Base-by-base conservation (phyloP, 2,329 filamentous ascomycete species). In the Penicillium nordicum region DNA sequence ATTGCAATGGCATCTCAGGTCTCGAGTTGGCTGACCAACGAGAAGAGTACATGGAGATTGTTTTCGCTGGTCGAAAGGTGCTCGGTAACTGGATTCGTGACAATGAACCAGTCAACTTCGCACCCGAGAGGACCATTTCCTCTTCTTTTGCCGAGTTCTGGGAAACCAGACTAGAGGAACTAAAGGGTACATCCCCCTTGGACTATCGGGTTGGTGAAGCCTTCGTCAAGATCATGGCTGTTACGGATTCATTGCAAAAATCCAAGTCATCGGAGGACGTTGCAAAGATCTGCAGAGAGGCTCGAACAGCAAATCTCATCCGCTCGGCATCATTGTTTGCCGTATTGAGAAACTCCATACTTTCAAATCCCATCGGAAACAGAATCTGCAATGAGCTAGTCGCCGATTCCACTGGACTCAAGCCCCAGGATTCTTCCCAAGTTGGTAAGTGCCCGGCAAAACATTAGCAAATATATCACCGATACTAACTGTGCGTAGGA, bases 381-480 rank as follows among this genome's bases (percentile, higher is more conserved):
- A 75, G 80, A 56, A 71, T 84, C 50, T 84, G 81, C 66, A 87
- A 86, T 64, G 83, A 86, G 64, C 67, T 87, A 32, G 74, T 87
- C 45, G 81, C 84, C 14, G 81, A 84, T 59, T 72, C 83, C n/a
- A 86, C 83, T 2, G 81, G 78, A 4, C 63, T 81, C n/a, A 77
- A 81, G 27, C 65, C 79, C 12, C 66, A 76, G n/a, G 66, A 75
- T 47, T 71, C 77, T 25, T 64, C 69, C 7, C 63, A 69, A n/a
- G 74, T 78, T 61, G 79, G 77, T 79, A 57, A 61, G 70, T 63
- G 53, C 23, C 50, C 18, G 5, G 8, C 9, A 23, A 36, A 4
- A 9, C 29, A 50, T 18, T 14, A 14, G 42, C 5, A 9, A 11
- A 6, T 21, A 25, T 38, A 16, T 16, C 34, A 38, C 34, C 7